A percentile compares a stretch with the other conserved stretches of the same genome.
Evolutionary conservation across 1,139 yeast species (phyloP).

Genomic region (Sugiyamaella xylanicola): DNA sequence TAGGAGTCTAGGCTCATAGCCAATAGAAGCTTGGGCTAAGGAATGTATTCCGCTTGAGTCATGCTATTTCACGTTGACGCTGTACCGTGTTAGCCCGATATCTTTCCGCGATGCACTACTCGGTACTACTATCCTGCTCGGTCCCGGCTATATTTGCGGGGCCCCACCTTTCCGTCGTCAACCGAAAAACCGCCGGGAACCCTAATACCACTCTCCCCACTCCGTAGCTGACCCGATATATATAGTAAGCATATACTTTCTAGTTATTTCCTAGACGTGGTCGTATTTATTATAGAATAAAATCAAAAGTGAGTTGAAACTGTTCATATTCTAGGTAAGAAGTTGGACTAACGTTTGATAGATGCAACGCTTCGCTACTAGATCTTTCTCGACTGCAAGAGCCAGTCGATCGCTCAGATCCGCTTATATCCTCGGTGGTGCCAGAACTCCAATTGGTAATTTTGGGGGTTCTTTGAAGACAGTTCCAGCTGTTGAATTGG

Average conservation of each 20-base stretch:
- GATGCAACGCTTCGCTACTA: conserved; percentile 12
- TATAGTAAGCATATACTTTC: background rate
- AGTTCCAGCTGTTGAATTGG: conserved; percentile 55
- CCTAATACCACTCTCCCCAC: conserved; percentile 8
- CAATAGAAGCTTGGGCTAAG: too few species aligned
- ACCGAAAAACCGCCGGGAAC: conserved; percentile 15
- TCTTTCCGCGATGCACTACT: background rate
- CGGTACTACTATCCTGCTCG: background rate
- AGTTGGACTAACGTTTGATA: background rate
- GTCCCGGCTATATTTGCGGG: background rate
- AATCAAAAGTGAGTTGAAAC: background rate
- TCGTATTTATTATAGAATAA: background rate
- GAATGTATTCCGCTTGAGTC: too few species aligned
- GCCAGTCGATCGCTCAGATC: conserved; percentile 25
- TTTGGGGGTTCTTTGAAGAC: conserved; percentile 58
- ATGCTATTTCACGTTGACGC: too few species aligned
- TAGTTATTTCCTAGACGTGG: background rate
- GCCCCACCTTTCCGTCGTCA: background rate
- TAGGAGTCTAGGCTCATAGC: too few species aligned
- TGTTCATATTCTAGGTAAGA: too few species aligned
- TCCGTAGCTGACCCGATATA: background rate
- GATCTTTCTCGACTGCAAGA: conserved; percentile 16
- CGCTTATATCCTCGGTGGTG: conserved; percentile 57
- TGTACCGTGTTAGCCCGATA: background rate
- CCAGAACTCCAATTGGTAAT: conserved; percentile 63